A percentile compares a stretch with the other conserved stretches of the same genome.
Evolutionary conservation across 2,329 filamentous ascomycete genomes (phyloP).

Genomic region (Neurospora crassa): DNA sequence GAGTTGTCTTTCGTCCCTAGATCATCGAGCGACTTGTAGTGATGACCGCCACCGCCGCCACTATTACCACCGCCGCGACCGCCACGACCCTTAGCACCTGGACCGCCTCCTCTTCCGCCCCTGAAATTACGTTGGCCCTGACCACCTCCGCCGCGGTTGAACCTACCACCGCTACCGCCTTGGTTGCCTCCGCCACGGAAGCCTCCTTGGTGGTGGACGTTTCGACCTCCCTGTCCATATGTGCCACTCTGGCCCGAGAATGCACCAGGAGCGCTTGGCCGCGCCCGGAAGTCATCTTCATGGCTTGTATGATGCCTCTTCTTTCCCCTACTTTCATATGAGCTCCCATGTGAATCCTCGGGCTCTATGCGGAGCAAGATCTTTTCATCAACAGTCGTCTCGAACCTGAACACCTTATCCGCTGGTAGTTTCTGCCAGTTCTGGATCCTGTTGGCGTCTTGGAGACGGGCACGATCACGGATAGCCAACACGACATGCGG

Average conservation of each 20-base stretch:
- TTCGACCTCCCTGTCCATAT: constrained; percentile 12
- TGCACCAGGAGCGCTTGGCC: constrained; percentile 21
- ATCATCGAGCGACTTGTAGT: constrained; percentile 62
- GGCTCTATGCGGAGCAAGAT: constrained; percentile 71
- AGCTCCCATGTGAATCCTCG: constrained; percentile 43
- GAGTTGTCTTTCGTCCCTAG: constrained; percentile 40
- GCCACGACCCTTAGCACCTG: constrained; percentile 11
- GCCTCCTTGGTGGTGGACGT: constrained; percentile 23
- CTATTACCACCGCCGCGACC: constrained; percentile 26
- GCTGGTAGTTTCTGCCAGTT: constrained; percentile 71
- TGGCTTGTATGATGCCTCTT: constrained; percentile 55
- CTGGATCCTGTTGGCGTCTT: constrained; percentile 72
- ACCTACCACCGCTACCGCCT: constrained; percentile 20
- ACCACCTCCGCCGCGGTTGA: constrained; percentile 27
- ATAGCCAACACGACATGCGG: constrained; percentile 79
- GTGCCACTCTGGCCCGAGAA: constrained; percentile 3
- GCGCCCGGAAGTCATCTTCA: constrained; percentile 34
- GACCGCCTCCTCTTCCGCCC: constrained; percentile 30
- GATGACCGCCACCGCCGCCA: constrained; percentile 38
- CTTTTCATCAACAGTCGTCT: constrained; percentile 80
- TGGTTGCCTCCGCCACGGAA: constrained; percentile 26
- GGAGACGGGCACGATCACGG: constrained; percentile 62
- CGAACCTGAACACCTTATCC: constrained; percentile 66
- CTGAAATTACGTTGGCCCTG: constrained; percentile 26
- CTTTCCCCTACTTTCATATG: constrained; percentile 44